A percentile compares a stretch with the other conserved stretches of the same genome.
These are phyloP conservation scores for Dioszegia crocea DNA, from an alignment of 768 basidiomycete genomes.

Conservation along the genomic window DNA sequence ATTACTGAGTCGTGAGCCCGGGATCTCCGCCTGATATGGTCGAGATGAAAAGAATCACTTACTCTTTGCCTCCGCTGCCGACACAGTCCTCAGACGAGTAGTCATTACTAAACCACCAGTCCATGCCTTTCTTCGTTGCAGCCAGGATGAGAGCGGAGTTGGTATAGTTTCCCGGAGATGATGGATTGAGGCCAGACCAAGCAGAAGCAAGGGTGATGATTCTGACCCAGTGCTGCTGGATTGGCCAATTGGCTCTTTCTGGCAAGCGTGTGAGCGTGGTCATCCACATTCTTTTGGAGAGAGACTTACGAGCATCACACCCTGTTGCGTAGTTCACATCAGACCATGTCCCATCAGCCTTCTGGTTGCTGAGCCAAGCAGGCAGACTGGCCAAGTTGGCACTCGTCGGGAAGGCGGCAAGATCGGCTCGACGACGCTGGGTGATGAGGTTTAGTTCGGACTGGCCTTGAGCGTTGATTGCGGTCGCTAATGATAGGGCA, in stretches of 20 bases:
- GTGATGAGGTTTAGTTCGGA: slow-evolving; percentile 8
- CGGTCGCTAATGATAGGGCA: not conserved
- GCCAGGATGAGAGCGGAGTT: slow-evolving; percentile 43
- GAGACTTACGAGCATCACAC: slow-evolving; percentile 55
- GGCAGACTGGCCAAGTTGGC: not conserved
- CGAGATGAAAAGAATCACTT: not conserved
- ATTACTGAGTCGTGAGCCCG: slow-evolving; percentile 12
- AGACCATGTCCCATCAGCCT: slow-evolving; percentile 32
- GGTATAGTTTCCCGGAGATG: slow-evolving; percentile 18
- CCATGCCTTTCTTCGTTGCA: slow-evolving; percentile 57
- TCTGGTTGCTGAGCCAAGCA: slow-evolving; percentile 13
- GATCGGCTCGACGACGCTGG: slow-evolving; percentile 11
- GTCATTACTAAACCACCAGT: slow-evolving; percentile 63
- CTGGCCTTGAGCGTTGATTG: not conserved
- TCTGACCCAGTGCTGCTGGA: slow-evolving; percentile 57
- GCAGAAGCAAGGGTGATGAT: slow-evolving; percentile 30
- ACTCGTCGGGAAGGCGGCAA: slow-evolving; percentile 16
- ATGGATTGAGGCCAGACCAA: not conserved
- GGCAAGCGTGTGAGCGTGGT: no score
- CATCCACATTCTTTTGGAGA: no score
- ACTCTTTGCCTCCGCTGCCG: slow-evolving; percentile 55
- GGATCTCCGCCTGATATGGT: not conserved
- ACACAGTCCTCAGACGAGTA: slow-evolving; percentile 59
- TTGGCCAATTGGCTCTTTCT: slow-evolving; percentile 66
- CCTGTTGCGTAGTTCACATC: slow-evolving; percentile 63